These are phyloP conservation scores for Aureobasidium musti DNA, from an alignment of 2,329 filamentous ascomycete species.

Conservation along the genomic window DNA sequence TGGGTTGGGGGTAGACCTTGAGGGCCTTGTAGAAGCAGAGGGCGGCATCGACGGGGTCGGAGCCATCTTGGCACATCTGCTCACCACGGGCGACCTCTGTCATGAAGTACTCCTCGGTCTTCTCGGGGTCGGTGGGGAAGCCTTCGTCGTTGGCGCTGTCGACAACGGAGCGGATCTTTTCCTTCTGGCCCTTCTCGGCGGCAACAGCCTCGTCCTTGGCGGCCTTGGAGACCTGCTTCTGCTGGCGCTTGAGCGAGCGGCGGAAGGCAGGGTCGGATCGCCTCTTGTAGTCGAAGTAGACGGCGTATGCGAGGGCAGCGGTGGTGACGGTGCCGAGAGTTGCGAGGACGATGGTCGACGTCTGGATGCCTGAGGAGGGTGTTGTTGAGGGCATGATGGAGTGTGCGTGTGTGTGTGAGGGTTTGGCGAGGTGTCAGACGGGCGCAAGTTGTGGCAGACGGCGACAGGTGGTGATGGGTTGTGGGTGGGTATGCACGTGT, in stretches of 20 bases:
- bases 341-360: conserved; percentile 60
- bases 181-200: conserved; percentile 65
- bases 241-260: conserved; percentile 68
- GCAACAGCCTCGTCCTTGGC: conserved; percentile 72
- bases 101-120: conserved; percentile 96
- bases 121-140: conserved; percentile 85
- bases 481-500: neutral
- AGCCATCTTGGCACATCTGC: conserved; percentile 73
- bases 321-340: conserved; percentile 61
- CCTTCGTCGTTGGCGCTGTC: conserved; percentile 85
- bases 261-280: conserved; percentile 65
- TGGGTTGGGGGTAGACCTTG: conserved; percentile 94
- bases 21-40: conserved; percentile 97
- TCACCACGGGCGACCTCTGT: conserved; percentile 90
- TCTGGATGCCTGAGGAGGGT: conserved; percentile 49
- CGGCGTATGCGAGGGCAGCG: conserved; percentile 63
- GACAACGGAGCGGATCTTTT: conserved; percentile 72
- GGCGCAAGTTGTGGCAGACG: neutral
- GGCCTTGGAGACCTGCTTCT: conserved; percentile 68
- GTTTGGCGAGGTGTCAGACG: neutral
- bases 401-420: neutral
- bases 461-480: neutral
- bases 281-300: conserved; percentile 67
- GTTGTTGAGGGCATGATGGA: conserved; percentile 41
- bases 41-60: conserved; percentile 76